Evolutionary conservation across 2,329 filamentous ascomycete genomes (phyloP), one percentile per base, ranked within the genome.

Genomic region (Diaporthe nobilis): DNA sequence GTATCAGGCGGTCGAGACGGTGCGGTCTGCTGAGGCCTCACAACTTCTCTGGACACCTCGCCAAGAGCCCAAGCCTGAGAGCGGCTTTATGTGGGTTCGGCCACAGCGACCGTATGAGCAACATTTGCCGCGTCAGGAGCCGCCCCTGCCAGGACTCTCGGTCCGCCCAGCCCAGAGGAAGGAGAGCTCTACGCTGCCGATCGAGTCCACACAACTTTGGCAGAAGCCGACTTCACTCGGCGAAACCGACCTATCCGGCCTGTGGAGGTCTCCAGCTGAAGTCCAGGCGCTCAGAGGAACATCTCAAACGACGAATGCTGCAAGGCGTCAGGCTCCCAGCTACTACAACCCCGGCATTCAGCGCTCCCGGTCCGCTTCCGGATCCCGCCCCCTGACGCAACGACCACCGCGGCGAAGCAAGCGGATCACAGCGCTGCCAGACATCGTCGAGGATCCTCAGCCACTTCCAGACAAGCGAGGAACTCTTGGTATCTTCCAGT

Each of bases 401-500:
- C 87, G 87, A 61, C 91, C 91, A 20, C 87, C 88, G 20, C 85
- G 91, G 58, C 88, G 86, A 73, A 90, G 84, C 80, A 90, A 85
- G 82, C 88, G 90, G 57, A 83, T 91, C n/a, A 91, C 90, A 10
- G 81, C 88, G 61, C 86, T 93, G 7, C 90, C 91, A 20, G 91
- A 93, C 80, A 93, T 93, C 76, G 80, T 92, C 47, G 91, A 93
- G 81, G 91, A 87, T 77, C 91, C 91, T 5, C 84, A 89, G 79
- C 91, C 90, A 49, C 84, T 93, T 6, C 87, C 88, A 6, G 85
- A 91, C 80, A 90, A 89, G 82, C 86, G 88, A 57, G 90, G 87
- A 17, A 92, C 90, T 15, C 85, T 93, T 25, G 91, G 91, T 7
- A 90, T 93, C 79, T 93, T 92, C 84, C 90, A 92, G 79, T 92